phyloP scores from a whole-genome alignment of 2,329 filamentous ascomycete genomes.

The Fusarium incarnatum region DNA sequence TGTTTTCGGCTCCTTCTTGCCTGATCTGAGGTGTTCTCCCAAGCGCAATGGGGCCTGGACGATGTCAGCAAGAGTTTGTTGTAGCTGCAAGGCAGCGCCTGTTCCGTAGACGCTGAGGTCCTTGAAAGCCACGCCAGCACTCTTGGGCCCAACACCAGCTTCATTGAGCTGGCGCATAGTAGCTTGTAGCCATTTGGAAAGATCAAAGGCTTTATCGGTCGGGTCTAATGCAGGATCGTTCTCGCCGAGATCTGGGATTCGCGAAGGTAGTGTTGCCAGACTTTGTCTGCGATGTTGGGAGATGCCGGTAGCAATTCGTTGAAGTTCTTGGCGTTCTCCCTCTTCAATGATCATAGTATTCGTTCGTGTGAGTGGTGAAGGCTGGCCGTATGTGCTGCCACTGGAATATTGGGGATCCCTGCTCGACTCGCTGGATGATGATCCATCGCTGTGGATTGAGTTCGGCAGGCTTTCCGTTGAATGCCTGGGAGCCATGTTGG shows the following conservation, averaged over 20 bases:
- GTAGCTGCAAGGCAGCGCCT: constrained; percentile 52
- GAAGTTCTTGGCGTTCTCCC: constrained; percentile 15
- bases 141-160: constrained; percentile 6
- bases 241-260: background rate
- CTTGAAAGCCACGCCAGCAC: constrained; percentile 55
- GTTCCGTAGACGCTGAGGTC: constrained; percentile 57
- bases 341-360: constrained; percentile 24
- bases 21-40: background rate
- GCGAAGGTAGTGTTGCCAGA: background rate
- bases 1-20: constrained; percentile 16
- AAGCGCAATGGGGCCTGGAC: constrained; percentile 1
- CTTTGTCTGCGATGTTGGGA: constrained; percentile 16
- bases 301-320: constrained; percentile 25
- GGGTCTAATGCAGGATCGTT: constrained; percentile 12
- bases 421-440: constrained; percentile 6
- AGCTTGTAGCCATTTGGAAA: constrained; percentile 25
- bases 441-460: background rate
- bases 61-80: constrained; percentile 53
- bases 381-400: background rate
- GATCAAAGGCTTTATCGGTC: constrained; percentile 18
- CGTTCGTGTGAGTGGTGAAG: background rate
- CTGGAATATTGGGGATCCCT: background rate
- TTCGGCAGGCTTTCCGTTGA: constrained; percentile 3
- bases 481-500: constrained; percentile 4
- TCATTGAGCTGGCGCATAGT: constrained; percentile 14